Evolutionary conservation across 164 flowering plant species (phyloP).

Genomic region (Chimonanthus praecox): DNA sequence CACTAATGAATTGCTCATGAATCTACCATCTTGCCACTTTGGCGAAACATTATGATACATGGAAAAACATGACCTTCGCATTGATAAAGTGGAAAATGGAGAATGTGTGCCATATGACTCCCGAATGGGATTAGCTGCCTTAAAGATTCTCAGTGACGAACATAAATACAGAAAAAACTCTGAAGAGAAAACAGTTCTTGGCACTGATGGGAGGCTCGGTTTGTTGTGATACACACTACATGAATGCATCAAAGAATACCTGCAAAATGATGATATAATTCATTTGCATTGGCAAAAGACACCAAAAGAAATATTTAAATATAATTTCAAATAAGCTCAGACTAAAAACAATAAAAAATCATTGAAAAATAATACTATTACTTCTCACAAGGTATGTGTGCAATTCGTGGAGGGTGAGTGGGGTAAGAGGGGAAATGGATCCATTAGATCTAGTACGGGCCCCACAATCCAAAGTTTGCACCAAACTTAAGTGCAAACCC

Average conservation of each 20-base stretch:
- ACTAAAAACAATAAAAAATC: no score
- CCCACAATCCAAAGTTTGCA: no score
- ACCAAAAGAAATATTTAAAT: neutral
- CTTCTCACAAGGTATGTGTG: no score
- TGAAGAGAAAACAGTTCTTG: conserved; percentile 5
- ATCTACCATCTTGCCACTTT: conserved; percentile 24
- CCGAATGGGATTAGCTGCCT: conserved; percentile 5
- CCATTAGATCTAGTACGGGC: no score
- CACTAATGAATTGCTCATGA: conserved; percentile 36
- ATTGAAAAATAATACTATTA: no score
- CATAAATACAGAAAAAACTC: conserved; percentile 1
- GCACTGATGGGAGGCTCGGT: conserved; percentile 10
- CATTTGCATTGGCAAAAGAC: neutral
- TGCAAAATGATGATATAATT: conserved; percentile 17
- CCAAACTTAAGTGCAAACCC: no score
- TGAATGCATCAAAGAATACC: conserved; percentile 18
- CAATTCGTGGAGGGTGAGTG: no score
- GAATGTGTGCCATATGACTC: conserved; percentile 10
- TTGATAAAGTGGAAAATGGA: conserved; percentile 4
- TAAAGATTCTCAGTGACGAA: conserved; percentile 12
- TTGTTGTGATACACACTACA: conserved; percentile 8
- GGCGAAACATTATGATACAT: conserved; percentile 7
- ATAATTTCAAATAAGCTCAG: no score
- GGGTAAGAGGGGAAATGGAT: no score
- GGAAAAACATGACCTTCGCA: conserved; percentile 13